phyloP scores from a whole-genome alignment of 106 monocot species.

The Apostasia ramifera region DNA sequence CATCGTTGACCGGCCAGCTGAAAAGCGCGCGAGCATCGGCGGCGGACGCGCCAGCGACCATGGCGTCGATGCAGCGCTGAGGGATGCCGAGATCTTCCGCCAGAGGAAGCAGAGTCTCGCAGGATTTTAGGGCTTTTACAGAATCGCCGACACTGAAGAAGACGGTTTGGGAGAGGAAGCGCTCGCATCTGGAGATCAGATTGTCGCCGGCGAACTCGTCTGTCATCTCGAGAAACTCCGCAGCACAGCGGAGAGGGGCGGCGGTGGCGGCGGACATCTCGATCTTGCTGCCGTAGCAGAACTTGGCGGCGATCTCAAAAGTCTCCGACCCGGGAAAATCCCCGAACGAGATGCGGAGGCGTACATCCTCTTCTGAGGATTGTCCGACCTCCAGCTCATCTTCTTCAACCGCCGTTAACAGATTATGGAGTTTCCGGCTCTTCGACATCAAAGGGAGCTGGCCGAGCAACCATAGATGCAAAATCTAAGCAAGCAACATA shows the following conservation, averaged over 20 bases:
- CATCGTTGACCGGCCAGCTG: conserved; percentile 71
- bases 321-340: conserved; percentile 61
- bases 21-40: conserved; percentile 32
- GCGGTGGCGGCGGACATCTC: conserved; percentile 57
- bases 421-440: conserved; percentile 55
- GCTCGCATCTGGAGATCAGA: conserved; percentile 49
- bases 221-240: conserved; percentile 85
- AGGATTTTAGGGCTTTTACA: conserved; percentile 50
- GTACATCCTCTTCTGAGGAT: conserved; percentile 13
- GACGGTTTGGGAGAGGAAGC: conserved; percentile 55
- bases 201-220: conserved; percentile 62
- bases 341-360: conserved; percentile 31
- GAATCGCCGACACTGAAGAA: conserved; percentile 42
- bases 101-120: conserved; percentile 52
- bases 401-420: conserved; percentile 34
- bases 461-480: neutral
- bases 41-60: conserved; percentile 39
- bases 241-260: conserved; percentile 71
- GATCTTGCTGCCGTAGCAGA: conserved; percentile 81
- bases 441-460: conserved; percentile 88
- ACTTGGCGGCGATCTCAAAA: conserved; percentile 87
- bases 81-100: conserved; percentile 60
- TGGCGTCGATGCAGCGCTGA: conserved; percentile 55
- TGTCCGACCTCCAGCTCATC: conserved; percentile 14
- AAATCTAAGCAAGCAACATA: too few relatives aligned